phyloP scores from a whole-genome alignment of 352 stramenopile genomes.

The Thraustotheca clavata region DNA sequence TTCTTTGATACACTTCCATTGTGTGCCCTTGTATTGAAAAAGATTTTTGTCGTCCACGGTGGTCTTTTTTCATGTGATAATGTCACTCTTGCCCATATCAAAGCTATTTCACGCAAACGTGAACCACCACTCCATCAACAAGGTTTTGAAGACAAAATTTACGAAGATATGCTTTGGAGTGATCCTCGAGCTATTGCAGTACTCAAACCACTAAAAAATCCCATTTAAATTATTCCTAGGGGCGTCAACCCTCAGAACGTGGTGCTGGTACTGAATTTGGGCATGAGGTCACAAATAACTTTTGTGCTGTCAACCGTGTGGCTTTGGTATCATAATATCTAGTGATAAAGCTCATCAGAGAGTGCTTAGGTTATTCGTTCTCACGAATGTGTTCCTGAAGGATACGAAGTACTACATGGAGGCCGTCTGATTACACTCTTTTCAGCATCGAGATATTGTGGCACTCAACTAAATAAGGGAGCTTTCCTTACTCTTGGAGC shows the following conservation, averaged over 20 bases:
- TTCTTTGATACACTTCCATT: constrained; percentile 87
- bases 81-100: constrained; percentile 85
- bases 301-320: constrained; percentile 89
- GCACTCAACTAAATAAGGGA: constrained; percentile 89
- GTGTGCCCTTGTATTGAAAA: constrained; percentile 80
- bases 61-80: constrained; percentile 89
- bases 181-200: constrained; percentile 71
- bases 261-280: constrained; percentile 91
- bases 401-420: constrained; percentile 86
- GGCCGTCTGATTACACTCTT: constrained; percentile 90
- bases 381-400: constrained; percentile 90
- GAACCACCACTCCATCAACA: constrained; percentile 83
- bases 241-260: constrained; percentile 70
- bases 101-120: constrained; percentile 85
- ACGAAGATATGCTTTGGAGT: constrained; percentile 91
- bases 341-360: background rate
- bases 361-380: constrained; percentile 71
- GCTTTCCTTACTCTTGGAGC: constrained; percentile 87
- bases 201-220: too few species aligned
- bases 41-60: constrained; percentile 93
- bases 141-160: constrained; percentile 90
- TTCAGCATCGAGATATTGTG: constrained; percentile 87
- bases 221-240: constrained; percentile 24
- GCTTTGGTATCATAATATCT: constrained; percentile 34
- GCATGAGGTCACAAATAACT: constrained; percentile 89